These are phyloP conservation scores for Sporisorium scitamineum DNA, from an alignment of 1,284 basidiomycete species.

Conservation along the genomic window DNA sequence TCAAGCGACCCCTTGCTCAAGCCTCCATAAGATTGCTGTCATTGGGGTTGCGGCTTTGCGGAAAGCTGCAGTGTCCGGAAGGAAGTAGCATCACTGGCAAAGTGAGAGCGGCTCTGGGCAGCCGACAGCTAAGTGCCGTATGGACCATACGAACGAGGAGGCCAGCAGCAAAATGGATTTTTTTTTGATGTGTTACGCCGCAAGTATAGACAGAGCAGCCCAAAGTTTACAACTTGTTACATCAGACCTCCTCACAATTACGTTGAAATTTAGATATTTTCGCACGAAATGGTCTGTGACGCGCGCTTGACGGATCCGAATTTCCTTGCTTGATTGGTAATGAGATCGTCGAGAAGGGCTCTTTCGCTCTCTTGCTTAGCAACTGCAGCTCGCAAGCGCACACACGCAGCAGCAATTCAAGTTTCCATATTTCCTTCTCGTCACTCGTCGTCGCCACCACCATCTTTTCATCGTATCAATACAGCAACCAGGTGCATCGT, in stretches of 20 bases:
- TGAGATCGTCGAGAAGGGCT: slow-evolving; percentile 27
- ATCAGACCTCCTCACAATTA: not conserved
- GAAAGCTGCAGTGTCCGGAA: too few species aligned
- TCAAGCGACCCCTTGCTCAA: not conserved
- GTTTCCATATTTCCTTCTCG: not conserved
- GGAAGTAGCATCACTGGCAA: too few species aligned
- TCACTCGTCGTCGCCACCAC: slow-evolving; percentile 23
- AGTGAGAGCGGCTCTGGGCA: not conserved
- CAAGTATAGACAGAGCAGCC: too few species aligned
- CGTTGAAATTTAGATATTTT: not conserved
- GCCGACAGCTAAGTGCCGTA: not conserved
- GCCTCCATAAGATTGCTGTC: too few species aligned
- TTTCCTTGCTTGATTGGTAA: slow-evolving; percentile 41
- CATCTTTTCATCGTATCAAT: not conserved
- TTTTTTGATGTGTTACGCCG: not conserved
- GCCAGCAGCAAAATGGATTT: not conserved
- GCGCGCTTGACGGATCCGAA: slow-evolving; percentile 40
- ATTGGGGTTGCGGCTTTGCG: not conserved
- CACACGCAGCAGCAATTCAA: slow-evolving; percentile 1
- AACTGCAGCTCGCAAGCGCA: slow-evolving; percentile 13
- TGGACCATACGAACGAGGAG: not conserved
- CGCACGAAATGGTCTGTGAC: slow-evolving; percentile 20
- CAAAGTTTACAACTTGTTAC: too few species aligned
- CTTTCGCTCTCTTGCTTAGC: slow-evolving; percentile 4
- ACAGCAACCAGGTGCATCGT: not conserved